A percentile compares a stretch with the other conserved stretches of the same genome.
These are phyloP conservation scores for Cryphonectria carpinicola DNA, from an alignment of 2,329 filamentous ascomycete genomes.

Conservation along the genomic window DNA sequence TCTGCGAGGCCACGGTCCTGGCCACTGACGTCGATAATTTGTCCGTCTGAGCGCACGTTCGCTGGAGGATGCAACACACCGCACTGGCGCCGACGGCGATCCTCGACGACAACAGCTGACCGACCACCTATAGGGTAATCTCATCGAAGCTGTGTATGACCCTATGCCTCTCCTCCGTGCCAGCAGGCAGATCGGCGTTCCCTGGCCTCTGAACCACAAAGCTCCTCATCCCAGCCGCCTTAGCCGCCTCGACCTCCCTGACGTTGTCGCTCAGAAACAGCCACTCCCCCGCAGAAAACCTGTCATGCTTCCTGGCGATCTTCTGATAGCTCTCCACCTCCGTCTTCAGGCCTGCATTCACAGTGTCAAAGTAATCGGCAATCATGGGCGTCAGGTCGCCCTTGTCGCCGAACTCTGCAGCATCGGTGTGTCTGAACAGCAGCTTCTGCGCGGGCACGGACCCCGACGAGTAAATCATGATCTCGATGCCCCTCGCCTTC, in stretches of 20 bases:
- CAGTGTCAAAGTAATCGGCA: slow-evolving; percentile 75
- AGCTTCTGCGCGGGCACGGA: slow-evolving; percentile 81
- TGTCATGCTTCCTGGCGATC: slow-evolving; percentile 58
- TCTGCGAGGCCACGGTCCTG: neutral
- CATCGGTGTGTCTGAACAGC: slow-evolving; percentile 70
- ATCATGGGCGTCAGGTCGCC: slow-evolving; percentile 64
- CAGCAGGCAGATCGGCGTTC: slow-evolving; percentile 64
- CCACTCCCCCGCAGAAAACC: slow-evolving; percentile 56
- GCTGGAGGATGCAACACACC: neutral
- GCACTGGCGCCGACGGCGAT: neutral
- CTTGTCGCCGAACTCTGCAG: slow-evolving; percentile 42
- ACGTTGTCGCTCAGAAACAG: slow-evolving; percentile 85
- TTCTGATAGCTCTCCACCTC: slow-evolving; percentile 68
- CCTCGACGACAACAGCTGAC: slow-evolving; percentile 6
- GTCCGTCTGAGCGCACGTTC: neutral
- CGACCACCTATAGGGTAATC: slow-evolving; percentile 26
- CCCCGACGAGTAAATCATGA: slow-evolving; percentile 82
- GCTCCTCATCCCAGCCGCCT: slow-evolving; percentile 65
- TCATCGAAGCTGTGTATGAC: slow-evolving; percentile 40
- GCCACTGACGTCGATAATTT: neutral
- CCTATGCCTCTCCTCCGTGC: slow-evolving; percentile 36
- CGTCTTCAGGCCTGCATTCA: slow-evolving; percentile 77
- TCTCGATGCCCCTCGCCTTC: slow-evolving; percentile 56
- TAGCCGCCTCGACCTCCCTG: slow-evolving; percentile 67
- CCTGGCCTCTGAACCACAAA: slow-evolving; percentile 69